phyloP scores from a whole-genome alignment of 2,329 filamentous ascomycete species.

The Fusarium siculi region DNA sequence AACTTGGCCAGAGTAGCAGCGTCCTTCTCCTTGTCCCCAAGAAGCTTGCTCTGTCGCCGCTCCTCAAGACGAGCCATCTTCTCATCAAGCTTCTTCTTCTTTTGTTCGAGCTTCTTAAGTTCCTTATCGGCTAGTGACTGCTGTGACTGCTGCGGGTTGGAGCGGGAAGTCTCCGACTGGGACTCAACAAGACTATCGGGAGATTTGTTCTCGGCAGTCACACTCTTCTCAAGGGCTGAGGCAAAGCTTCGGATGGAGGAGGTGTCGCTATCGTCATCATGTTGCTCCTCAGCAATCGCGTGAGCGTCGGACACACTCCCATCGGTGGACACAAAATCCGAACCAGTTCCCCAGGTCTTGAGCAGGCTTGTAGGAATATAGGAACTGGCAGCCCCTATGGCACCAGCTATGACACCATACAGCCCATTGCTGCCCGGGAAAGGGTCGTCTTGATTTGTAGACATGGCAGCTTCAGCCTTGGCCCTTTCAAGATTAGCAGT shows the following conservation, averaged over 20 bases:
- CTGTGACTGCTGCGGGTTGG: constrained; percentile 37
- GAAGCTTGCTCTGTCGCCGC: constrained; percentile 56
- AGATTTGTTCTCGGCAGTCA: constrained; percentile 45
- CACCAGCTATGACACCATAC: constrained; percentile 66
- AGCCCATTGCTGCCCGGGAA: constrained; percentile 58
- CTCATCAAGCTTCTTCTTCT: constrained; percentile 70
- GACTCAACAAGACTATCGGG: constrained; percentile 42
- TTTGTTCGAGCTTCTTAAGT: constrained; percentile 70
- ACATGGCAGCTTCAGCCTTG: constrained; percentile 40
- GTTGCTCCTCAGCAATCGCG: constrained; percentile 38
- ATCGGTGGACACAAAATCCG: constrained; percentile 42
- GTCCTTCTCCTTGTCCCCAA: constrained; percentile 62
- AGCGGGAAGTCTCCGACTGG: constrained; percentile 54
- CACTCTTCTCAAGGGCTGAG: constrained; percentile 56
- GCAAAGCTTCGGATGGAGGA: constrained; percentile 61
- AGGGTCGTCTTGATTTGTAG: constrained; percentile 42
- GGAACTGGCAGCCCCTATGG: constrained; percentile 62
- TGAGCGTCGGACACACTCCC: constrained; percentile 41
- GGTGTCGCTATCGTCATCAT: constrained; percentile 53
- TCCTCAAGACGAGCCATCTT: constrained; percentile 68
- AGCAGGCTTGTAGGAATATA: constrained; percentile 54
- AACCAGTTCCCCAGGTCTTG: constrained; percentile 44
- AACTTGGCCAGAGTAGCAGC: constrained; percentile 64
- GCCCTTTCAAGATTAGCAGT: constrained; percentile 46
- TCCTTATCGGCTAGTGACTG: constrained; percentile 65